Conservation (phyloP, 2,329 filamentous ascomycete genomes). For the Septoria linicola region DNA sequence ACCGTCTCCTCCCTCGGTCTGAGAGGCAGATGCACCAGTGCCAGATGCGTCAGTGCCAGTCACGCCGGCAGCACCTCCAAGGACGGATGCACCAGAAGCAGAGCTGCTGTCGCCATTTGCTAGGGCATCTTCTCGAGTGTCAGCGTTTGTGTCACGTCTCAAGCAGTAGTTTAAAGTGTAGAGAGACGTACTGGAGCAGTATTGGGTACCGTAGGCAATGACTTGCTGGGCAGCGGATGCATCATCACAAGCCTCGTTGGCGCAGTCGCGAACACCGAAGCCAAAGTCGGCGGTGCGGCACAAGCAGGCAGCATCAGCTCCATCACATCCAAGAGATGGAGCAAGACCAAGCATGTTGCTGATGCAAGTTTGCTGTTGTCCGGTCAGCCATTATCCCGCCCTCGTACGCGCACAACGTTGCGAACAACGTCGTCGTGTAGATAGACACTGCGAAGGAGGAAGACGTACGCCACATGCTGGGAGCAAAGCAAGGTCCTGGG, state of each 20-base stretch:
- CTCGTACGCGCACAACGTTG: neutral
- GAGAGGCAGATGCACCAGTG: slow-evolving; percentile 4
- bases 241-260: slow-evolving; percentile 37
- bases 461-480: slow-evolving; percentile 40
- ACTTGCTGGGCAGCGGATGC: slow-evolving; percentile 30
- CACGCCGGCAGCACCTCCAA: slow-evolving; percentile 13
- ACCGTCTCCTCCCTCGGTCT: slow-evolving; percentile 2
- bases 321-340: slow-evolving; percentile 33
- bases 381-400: slow-evolving; percentile 8
- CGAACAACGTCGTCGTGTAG: slow-evolving; percentile 7
- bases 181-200: slow-evolving; percentile 34
- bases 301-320: slow-evolving; percentile 38
- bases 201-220: slow-evolving; percentile 38
- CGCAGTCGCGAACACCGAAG: slow-evolving; percentile 43
- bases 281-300: slow-evolving; percentile 40
- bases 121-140: slow-evolving; percentile 17
- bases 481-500: slow-evolving; percentile 35
- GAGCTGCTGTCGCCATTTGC: slow-evolving; percentile 13
- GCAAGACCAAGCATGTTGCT: slow-evolving; percentile 40
- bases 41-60: slow-evolving; percentile 9
- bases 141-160: slow-evolving; percentile 4
- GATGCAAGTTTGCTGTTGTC: slow-evolving; percentile 38
- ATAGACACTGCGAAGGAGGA: neutral
- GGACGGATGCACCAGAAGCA: slow-evolving; percentile 14
- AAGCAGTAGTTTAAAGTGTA: neutral